These are phyloP conservation scores for Xerocomus minutiporus DNA, from an alignment of 1,284 basidiomycete species.

Conservation along the genomic window DNA sequence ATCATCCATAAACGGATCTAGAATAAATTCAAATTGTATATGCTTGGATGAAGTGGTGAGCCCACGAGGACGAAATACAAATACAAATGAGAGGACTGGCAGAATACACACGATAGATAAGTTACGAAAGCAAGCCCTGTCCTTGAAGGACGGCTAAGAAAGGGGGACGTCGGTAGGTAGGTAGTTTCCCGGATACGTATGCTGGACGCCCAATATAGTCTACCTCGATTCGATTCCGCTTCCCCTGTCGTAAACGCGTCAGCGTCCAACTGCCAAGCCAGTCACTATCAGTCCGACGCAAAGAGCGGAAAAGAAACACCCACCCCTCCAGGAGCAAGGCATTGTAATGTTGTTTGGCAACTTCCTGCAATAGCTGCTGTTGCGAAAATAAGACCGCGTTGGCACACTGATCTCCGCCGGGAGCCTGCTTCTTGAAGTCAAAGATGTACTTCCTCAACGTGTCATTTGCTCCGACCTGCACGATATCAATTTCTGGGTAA, in stretches of 20 bases:
- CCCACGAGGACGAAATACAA: conserved; percentile 32
- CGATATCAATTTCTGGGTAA: conserved; percentile 55
- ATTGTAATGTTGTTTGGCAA: conserved; percentile 57
- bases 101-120: conserved; percentile 30
- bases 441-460: conserved; percentile 60
- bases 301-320: conserved; percentile 16
- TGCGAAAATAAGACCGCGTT: conserved; percentile 60
- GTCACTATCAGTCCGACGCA: conserved; percentile 7
- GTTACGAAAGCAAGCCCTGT: conserved; percentile 30
- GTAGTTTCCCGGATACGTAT: conserved; percentile 44
- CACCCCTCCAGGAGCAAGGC: conserved; percentile 65
- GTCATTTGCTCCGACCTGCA: conserved; percentile 46
- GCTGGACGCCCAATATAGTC: conserved; percentile 66
- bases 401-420: conserved; percentile 37
- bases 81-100: conserved; percentile 24
- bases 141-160: conserved; percentile 58
- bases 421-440: conserved; percentile 47
- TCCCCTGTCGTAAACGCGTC: conserved; percentile 59
- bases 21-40: conserved; percentile 16
- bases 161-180: conserved; percentile 49
- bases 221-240: conserved; percentile 60
- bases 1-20: conserved; percentile 28
- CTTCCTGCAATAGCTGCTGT: conserved; percentile 55
- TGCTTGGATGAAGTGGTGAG: conserved; percentile 17
- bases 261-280: conserved; percentile 54